A percentile compares a stretch with the other conserved stretches of the same genome.
These are phyloP conservation scores for Xylariaceae sp. DNA, from an alignment of 2,329 filamentous ascomycete species.

Conservation along the genomic window DNA sequence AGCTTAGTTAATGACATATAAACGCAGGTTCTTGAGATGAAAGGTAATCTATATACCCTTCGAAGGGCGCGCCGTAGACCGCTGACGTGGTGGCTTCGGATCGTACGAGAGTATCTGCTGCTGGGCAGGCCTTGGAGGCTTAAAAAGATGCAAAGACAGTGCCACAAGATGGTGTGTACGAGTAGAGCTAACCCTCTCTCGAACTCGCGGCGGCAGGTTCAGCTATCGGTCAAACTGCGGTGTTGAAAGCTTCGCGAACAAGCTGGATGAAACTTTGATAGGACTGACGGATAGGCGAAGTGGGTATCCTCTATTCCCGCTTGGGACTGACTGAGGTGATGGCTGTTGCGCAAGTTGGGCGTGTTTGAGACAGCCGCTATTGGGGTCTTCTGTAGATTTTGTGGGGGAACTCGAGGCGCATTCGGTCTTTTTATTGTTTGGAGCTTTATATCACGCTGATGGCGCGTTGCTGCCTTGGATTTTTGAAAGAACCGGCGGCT, in stretches of 20 bases:
- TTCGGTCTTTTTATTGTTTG: conserved; percentile 32
- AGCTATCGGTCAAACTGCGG: conserved; percentile 35
- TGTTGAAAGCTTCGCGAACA: conserved; percentile 31
- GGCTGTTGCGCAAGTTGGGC: conserved; percentile 35
- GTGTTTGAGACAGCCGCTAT: conserved; percentile 37
- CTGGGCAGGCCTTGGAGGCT: conserved; percentile 27
- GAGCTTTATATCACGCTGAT: conserved; percentile 8
- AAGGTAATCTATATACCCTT: conserved; percentile 43
- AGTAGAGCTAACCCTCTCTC: conserved; percentile 31
- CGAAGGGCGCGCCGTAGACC: conserved; percentile 24
- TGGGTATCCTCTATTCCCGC: conserved; percentile 33
- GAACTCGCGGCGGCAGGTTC: conserved; percentile 23
- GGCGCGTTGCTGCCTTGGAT: conserved; percentile 14
- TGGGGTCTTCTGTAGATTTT: conserved; percentile 28
- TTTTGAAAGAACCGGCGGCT: conserved; percentile 22
- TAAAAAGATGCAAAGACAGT: conserved; percentile 32
- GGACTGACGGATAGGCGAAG: conserved; percentile 25
- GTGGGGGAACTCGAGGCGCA: conserved; percentile 29
- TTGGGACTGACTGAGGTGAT: conserved; percentile 30
- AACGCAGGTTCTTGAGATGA: conserved; percentile 36
- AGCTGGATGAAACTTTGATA: conserved; percentile 29
- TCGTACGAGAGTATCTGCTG: conserved; percentile 35
- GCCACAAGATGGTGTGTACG: conserved; percentile 31
- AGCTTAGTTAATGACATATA: conserved; percentile 9
- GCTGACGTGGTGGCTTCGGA: conserved; percentile 35